Evolutionary conservation across 345 rosid genomes (phyloP).

Genomic region (Aquilaria yunnanensis): DNA sequence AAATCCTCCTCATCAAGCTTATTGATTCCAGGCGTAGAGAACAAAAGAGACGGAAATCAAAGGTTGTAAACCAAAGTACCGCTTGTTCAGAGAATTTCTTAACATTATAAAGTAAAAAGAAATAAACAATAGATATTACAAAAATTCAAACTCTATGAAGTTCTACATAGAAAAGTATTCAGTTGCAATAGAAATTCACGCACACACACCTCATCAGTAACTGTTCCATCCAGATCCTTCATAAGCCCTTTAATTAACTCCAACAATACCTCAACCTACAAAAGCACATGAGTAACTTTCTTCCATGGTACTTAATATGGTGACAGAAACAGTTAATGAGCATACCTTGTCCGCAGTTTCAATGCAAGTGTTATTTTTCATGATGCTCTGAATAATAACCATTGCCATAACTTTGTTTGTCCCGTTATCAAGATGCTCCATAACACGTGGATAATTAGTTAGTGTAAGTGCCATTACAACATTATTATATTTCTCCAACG

Average conservation of each 20-base stretch:
- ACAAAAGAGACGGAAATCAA: slow-evolving; percentile 11
- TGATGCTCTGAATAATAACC: slow-evolving; percentile 80
- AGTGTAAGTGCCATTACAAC: slow-evolving; percentile 73
- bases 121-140: not conserved
- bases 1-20: slow-evolving; percentile 95
- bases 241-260: slow-evolving; percentile 87
- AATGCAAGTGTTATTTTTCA: slow-evolving; percentile 69
- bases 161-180: not conserved
- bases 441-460: slow-evolving; percentile 83
- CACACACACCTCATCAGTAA: slow-evolving; percentile 51
- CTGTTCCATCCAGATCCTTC: slow-evolving; percentile 65
- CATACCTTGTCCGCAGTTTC: slow-evolving; percentile 72
- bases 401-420: slow-evolving; percentile 89
- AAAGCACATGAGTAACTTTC: slow-evolving; percentile 13
- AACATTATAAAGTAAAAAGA: slow-evolving; percentile 3
- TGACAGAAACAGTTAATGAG: slow-evolving; percentile 14
- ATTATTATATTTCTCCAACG: slow-evolving; percentile 83
- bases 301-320: slow-evolving; percentile 1
- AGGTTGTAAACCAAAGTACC: not conserved
- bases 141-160: not conserved
- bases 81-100: not conserved
- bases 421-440: slow-evolving; percentile 80
- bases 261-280: slow-evolving; percentile 80
- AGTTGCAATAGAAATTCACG: slow-evolving; percentile 2
- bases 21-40: slow-evolving; percentile 8